Conservation (phyloP, 2,329 filamentous ascomycete genomes). For the Penicillium sp. region DNA sequence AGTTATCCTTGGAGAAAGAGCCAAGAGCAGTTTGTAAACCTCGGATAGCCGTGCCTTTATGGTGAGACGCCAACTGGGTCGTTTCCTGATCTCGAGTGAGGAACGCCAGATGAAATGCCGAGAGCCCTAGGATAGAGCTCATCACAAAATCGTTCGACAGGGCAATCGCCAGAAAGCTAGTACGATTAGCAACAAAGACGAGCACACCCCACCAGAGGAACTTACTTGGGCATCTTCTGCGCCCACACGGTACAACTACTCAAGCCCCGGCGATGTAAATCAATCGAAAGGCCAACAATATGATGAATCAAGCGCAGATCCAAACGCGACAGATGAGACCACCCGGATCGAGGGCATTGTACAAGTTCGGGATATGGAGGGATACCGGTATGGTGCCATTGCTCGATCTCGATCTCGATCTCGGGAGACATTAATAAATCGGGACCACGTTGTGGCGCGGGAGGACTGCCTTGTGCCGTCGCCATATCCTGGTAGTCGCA, state of each 20-base stretch:
- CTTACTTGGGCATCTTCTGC: constrained; percentile 84
- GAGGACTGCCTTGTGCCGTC: constrained; percentile 51
- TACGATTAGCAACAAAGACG: constrained; percentile 13
- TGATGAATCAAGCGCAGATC: constrained; percentile 88
- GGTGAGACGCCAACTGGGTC: constrained; percentile 81
- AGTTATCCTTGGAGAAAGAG: constrained; percentile 75
- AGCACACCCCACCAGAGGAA: constrained; percentile 13
- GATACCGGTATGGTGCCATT: constrained; percentile 76
- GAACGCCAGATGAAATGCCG: constrained; percentile 90
- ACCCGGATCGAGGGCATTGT: constrained; percentile 67
- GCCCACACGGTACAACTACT: constrained; percentile 89
- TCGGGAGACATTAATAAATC: constrained; percentile 79
- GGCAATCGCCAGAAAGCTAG: constrained; percentile 73
- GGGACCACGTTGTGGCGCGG: constrained; percentile 48
- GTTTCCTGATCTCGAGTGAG: constrained; percentile 79
- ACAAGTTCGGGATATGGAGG: constrained; percentile 80
- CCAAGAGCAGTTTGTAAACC: constrained; percentile 84
- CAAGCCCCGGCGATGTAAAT: constrained; percentile 69
- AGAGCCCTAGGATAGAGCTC: constrained; percentile 86
- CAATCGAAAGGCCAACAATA: constrained; percentile 75
- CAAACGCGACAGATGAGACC: constrained; percentile 65
- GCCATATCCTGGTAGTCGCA: constrained; percentile 95
- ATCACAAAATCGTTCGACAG: constrained; percentile 82
- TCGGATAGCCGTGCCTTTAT: constrained; percentile 77
- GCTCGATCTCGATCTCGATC: constrained; percentile 71